Evolutionary conservation across 202 grass and related monocot species (phyloP).

Genomic region (Alloteropsis angusta): DNA sequence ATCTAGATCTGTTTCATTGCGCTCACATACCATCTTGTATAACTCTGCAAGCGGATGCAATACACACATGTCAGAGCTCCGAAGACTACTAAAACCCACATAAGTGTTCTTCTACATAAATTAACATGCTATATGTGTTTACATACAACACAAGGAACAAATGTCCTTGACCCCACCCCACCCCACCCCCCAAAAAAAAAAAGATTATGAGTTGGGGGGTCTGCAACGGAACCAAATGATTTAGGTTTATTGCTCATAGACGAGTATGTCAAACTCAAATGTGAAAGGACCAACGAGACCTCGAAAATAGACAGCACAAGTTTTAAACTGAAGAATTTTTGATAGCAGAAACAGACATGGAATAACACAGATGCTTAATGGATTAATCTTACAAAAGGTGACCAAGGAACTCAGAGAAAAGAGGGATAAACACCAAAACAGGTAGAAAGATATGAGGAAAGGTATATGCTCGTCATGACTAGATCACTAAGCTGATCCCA

Average conservation of each 20-base stretch:
- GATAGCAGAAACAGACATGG: neutral
- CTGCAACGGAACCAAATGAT: neutral
- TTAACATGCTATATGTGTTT: neutral
- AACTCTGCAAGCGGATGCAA: constrained; percentile 49
- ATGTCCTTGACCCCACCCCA: neutral
- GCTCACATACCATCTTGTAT: constrained; percentile 97
- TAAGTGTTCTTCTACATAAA: neutral
- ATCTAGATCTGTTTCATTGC: constrained; percentile 72
- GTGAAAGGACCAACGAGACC: neutral
- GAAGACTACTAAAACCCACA: neutral
- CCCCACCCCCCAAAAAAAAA: too few relatives aligned
- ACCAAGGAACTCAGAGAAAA: neutral
- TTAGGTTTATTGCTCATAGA: neutral
- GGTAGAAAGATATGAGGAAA: neutral
- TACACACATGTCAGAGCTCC: neutral
- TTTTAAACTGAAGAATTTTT: neutral
- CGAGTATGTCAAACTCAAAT: neutral
- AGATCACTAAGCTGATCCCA: neutral
- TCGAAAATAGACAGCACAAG: neutral
- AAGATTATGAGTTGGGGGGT: neutral
- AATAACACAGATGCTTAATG: constrained; percentile 5
- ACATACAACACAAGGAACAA: neutral
- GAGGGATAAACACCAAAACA: neutral
- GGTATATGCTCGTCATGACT: neutral
- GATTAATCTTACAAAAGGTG: neutral